Evolutionary conservation across 2,329 filamentous ascomycete genomes (phyloP).

Genomic region (Cordyceps fumosorosea): DNA sequence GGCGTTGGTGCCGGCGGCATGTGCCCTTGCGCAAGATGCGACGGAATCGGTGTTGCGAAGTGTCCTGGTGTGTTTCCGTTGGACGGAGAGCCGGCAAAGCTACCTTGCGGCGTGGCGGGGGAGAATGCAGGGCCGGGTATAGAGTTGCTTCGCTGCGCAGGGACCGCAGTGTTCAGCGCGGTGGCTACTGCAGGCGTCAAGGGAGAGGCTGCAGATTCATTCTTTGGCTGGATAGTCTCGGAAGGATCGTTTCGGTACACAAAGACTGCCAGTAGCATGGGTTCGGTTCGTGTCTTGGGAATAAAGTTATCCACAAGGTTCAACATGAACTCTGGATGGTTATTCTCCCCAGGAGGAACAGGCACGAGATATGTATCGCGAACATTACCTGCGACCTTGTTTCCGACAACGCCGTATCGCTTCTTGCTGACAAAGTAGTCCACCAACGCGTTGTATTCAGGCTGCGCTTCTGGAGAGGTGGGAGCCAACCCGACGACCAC

Average conservation of each 20-base stretch:
- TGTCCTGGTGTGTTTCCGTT: conserved; percentile 12
- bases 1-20: conserved; percentile 18
- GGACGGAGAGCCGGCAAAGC: conserved; percentile 16
- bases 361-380: conserved; percentile 90
- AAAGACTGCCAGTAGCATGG: conserved; percentile 76
- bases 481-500: conserved; percentile 68
- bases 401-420: conserved; percentile 80
- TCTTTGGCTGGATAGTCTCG: conserved; percentile 26
- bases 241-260: conserved; percentile 63
- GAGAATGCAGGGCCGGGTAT: conserved; percentile 48
- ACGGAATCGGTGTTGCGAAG: conserved; percentile 13
- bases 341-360: conserved; percentile 62
- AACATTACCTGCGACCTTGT: conserved; percentile 67
- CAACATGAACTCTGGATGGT: conserved; percentile 78
- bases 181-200: conserved; percentile 13
- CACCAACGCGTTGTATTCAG: conserved; percentile 69
- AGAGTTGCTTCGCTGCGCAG: conserved; percentile 39
- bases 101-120: conserved; percentile 39
- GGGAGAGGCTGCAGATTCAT: conserved; percentile 4
- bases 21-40: conserved; percentile 11
- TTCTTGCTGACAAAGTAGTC: conserved; percentile 79
- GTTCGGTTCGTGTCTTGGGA: conserved; percentile 63
- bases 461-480: conserved; percentile 51
- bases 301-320: conserved; percentile 81
- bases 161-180: conserved; percentile 27